Percentiles rank a stretch among this genome's conserved stretches.
These are phyloP conservation scores for Plasmodium chabaudi DNA, from an alignment of 169 alveolate genomes.

Conservation along the genomic window DNA sequence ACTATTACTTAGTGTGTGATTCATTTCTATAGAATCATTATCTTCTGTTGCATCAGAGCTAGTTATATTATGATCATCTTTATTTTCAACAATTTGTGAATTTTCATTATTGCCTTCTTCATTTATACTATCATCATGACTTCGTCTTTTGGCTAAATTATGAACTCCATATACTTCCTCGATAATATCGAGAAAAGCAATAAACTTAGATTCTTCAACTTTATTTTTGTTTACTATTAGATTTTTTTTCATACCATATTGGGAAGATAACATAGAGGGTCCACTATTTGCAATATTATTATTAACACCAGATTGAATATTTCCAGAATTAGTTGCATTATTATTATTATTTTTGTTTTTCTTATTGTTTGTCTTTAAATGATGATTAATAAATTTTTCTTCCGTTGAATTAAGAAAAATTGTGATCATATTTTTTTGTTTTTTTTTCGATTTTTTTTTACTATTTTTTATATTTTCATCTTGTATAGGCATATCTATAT, in stretches of 20 bases:
- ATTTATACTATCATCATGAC: background rate
- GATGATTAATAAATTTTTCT: background rate
- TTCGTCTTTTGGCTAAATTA: background rate
- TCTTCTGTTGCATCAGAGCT: background rate
- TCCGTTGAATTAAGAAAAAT: background rate
- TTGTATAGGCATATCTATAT: background rate
- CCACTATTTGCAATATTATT: background rate
- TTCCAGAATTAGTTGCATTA: slow-evolving; percentile 17
- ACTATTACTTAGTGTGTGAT: background rate
- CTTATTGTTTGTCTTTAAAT: background rate
- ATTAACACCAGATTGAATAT: background rate
- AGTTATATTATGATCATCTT: background rate
- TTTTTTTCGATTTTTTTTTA: background rate
- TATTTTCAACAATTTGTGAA: background rate
- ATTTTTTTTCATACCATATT: slow-evolving; percentile 10
- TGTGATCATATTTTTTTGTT: background rate
- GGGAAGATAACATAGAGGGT: background rate
- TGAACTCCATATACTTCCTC: slow-evolving; percentile 25
- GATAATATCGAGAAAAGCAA: slow-evolving; percentile 65
- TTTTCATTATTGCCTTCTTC: background rate
- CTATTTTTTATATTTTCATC: background rate
- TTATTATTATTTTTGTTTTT: background rate
- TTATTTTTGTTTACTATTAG: slow-evolving; percentile 6
- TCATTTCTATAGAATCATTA: background rate
- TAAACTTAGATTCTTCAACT: slow-evolving; percentile 23